A percentile compares a stretch with the other conserved stretches of the same genome.
Evolutionary conservation across 345 rosid species (phyloP).

Genomic region (Eucalyptus coolabah): DNA sequence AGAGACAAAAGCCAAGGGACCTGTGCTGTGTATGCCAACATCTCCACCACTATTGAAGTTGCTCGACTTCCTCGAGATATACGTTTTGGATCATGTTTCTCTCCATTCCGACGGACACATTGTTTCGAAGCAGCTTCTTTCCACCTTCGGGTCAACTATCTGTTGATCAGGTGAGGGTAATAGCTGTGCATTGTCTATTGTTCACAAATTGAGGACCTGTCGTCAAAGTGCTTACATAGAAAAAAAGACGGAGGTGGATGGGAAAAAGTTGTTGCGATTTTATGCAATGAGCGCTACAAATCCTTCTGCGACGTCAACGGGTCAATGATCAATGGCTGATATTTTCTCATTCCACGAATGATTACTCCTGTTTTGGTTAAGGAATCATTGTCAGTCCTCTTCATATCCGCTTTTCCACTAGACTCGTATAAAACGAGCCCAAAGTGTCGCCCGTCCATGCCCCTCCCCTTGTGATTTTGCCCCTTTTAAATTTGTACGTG

Average conservation of each 20-base stretch:
- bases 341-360: neutral
- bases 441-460: neutral
- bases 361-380: neutral
- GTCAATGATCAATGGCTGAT: neutral
- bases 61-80: neutral
- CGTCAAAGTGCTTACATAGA: too few species aligned
- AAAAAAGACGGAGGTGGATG: accelerated
- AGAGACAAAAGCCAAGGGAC: neutral
- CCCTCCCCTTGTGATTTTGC: neutral
- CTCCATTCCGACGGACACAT: neutral
- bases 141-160: neutral
- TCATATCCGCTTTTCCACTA: neutral
- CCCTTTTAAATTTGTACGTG: neutral
- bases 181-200: too few species aligned
- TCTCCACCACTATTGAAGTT: neutral
- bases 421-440: neutral
- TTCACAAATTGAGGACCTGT: too few species aligned
- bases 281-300: neutral
- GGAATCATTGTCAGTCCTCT: neutral
- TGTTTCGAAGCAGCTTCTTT: neutral
- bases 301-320: neutral
- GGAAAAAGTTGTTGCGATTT: neutral
- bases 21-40: neutral
- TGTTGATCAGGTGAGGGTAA: too few species aligned
- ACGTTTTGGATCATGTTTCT: neutral